Percentiles rank a stretch among this genome's conserved stretches.
These are phyloP conservation scores for Suhomyces xylopsoci DNA, from an alignment of 805 yeast genomes.

Conservation along the genomic window DNA sequence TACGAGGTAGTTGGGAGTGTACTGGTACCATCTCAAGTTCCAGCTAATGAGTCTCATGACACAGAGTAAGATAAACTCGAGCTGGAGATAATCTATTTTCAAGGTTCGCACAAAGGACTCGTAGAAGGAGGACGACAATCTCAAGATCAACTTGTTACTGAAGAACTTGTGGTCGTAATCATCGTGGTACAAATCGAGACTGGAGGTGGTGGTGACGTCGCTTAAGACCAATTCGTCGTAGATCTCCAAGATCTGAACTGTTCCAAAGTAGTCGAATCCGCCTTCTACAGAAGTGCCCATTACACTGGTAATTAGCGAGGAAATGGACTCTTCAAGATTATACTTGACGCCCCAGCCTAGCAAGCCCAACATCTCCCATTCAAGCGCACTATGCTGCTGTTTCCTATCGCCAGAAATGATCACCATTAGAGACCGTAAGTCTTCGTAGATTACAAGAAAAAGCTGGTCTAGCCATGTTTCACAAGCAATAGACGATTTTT, in stretches of 20 bases:
- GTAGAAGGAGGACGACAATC: slow-evolving; percentile 14
- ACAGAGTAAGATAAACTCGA: slow-evolving; percentile 33
- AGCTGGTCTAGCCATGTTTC: slow-evolving; percentile 79
- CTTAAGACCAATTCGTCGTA: slow-evolving; percentile 43
- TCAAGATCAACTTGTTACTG: slow-evolving; percentile 34
- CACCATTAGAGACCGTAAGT: slow-evolving; percentile 32
- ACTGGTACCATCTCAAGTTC: slow-evolving; percentile 62
- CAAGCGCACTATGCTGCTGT: slow-evolving; percentile 55
- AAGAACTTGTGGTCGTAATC: slow-evolving; percentile 24
- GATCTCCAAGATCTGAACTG: slow-evolving; percentile 47
- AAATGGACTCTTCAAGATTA: slow-evolving; percentile 35
- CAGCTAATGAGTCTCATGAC: slow-evolving; percentile 53
- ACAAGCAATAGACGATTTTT: slow-evolving; percentile 37
- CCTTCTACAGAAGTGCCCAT: slow-evolving; percentile 47
- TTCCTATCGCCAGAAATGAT: slow-evolving; percentile 21
- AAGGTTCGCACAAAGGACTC: slow-evolving; percentile 22
- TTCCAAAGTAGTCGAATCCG: slow-evolving; percentile 61
- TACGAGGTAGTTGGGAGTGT: slow-evolving; percentile 45
- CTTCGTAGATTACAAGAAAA: slow-evolving; percentile 68
- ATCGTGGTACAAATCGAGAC: slow-evolving; percentile 29
- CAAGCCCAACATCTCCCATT: slow-evolving; percentile 72
- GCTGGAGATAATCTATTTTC: slow-evolving; percentile 25
- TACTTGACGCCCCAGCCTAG: slow-evolving; percentile 45
- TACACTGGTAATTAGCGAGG: slow-evolving; percentile 46
- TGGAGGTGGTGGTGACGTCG: slow-evolving; percentile 26